These are phyloP conservation scores for Mycena vulgaris DNA, from an alignment of 768 basidiomycete species.

Conservation along the genomic window DNA sequence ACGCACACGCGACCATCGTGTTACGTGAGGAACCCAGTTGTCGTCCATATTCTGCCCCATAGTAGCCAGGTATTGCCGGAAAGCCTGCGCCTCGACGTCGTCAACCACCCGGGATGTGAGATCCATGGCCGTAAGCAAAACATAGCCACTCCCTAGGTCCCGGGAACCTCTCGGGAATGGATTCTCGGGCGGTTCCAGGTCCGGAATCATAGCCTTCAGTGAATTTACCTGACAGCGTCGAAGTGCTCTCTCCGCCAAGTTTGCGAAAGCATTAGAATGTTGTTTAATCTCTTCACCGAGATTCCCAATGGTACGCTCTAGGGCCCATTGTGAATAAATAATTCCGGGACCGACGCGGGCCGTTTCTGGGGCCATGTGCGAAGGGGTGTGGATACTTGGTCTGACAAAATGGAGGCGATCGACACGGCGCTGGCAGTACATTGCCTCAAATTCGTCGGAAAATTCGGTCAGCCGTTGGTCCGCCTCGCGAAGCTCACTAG, in stretches of 20 bases:
- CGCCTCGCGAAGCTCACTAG: slow-evolving; percentile 33
- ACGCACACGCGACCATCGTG: not conserved
- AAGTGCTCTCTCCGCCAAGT: slow-evolving; percentile 45
- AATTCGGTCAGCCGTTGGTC: slow-evolving; percentile 42
- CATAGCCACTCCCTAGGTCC: not conserved
- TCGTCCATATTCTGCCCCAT: too few relatives aligned
- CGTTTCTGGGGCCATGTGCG: slow-evolving; percentile 46
- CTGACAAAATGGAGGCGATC: slow-evolving; percentile 49
- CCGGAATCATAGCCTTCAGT: slow-evolving; percentile 35
- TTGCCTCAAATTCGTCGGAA: slow-evolving; percentile 45
- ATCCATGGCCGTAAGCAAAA: not conserved
- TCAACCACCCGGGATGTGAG: too few relatives aligned
- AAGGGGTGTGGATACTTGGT: slow-evolving; percentile 46
- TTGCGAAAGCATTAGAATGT: slow-evolving; percentile 42
- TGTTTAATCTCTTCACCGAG: slow-evolving; percentile 42
- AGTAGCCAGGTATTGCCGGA: not conserved
- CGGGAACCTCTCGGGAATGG: not conserved
- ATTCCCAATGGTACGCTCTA: slow-evolving; percentile 40
- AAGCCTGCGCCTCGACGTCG: not conserved
- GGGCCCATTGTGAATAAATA: slow-evolving; percentile 47
- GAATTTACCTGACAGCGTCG: slow-evolving; percentile 38
- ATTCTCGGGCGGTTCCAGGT: slow-evolving; percentile 13
- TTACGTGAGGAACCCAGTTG: not conserved
- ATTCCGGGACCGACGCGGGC: slow-evolving; percentile 40
- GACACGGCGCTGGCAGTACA: slow-evolving; percentile 44